Evolutionary conservation across 768 basidiomycete species (phyloP), one percentile per base, ranked within the genome.

Genomic region (Termitomyces sp.): DNA sequence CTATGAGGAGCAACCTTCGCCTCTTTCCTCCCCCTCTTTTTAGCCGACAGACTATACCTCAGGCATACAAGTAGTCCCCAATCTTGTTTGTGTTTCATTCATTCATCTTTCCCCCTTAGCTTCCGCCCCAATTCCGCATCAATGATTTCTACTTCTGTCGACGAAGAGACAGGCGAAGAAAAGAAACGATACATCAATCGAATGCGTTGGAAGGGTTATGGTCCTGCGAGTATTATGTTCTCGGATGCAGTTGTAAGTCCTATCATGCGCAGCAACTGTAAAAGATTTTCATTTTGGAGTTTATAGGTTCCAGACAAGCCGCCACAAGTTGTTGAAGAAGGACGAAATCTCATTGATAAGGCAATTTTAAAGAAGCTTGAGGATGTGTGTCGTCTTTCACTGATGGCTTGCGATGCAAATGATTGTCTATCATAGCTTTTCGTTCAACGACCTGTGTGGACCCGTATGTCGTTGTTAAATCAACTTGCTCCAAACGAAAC

Each of bases 1-100:
- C 63, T 32, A 60, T 73, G 63, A 73, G 71, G 56, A 88, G 83
- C 66, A 85, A 84, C 64, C 74, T 94, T 9, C 81, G 90, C 30
- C 75, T 93, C 12, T 85, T 94, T 62, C 94, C 96, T 30, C 90
- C 94, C 0, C 95, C 96, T 8, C 71, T 94, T 48, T 98, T 98
- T 73, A 90, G 88, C 63, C 81, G 93, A 35, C 88, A 92, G 62
- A 79, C 75, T 0, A 81, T 94, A 42, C 85, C 92, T 24, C 87
- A 90, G 61, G 82, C 81, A 48, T 97, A 94, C 77, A 87, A 86
- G 93, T 92, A 55, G 35, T 77, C 69, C 28, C 43, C 30, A 16
- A 53, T 6, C 28, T 33, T 32, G 56, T 44, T 6, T 32, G 5
- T n/a, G 8, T 13, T 14, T 10, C 12, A 42, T 36, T 8, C 16